phyloP scores from a whole-genome alignment of 768 basidiomycete genomes.

The Boletus rubroflammeus region DNA sequence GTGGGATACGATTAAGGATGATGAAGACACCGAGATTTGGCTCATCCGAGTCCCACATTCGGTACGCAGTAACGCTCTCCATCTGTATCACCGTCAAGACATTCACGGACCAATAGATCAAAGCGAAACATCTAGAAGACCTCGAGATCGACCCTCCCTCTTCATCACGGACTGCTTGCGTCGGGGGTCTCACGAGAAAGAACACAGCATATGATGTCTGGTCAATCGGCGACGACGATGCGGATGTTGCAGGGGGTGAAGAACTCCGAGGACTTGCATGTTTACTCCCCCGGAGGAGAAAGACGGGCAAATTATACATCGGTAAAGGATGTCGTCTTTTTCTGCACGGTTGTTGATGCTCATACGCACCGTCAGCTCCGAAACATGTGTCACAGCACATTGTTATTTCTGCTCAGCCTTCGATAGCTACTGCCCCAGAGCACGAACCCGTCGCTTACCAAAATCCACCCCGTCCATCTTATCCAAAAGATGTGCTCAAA shows the following conservation, averaged over 20 bases:
- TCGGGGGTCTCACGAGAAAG: conserved; percentile 55
- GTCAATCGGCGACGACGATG: conserved; percentile 47
- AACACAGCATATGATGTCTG: conserved; percentile 60
- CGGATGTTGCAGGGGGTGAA: conserved; percentile 47
- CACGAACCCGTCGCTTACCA: conserved; percentile 29
- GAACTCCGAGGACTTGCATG: conserved; percentile 60
- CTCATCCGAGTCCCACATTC: conserved; percentile 65
- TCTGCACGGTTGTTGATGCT: conserved; percentile 33
- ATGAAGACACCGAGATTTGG: conserved; percentile 64
- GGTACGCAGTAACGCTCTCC: conserved; percentile 40
- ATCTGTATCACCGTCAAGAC: not conserved
- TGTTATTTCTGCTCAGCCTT: conserved; percentile 51
- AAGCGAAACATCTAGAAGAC: conserved; percentile 58
- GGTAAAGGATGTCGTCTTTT: conserved; percentile 36
- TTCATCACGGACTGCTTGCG: conserved; percentile 35
- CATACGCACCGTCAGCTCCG: conserved; percentile 45
- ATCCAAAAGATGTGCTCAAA: conserved; percentile 59
- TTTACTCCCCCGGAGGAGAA: conserved; percentile 60
- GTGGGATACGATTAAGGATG: conserved; percentile 59
- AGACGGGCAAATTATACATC: conserved; percentile 54
- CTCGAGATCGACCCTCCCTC: conserved; percentile 46
- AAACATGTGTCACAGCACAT: conserved; percentile 56
- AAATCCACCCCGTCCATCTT: conserved; percentile 53
- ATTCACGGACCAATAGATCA: conserved; percentile 43
- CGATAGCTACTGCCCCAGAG: conserved; percentile 21